These are phyloP conservation scores for Bothriochloa decipiens DNA, from an alignment of 176 grass and related monocot genomes.

Conservation along the genomic window DNA sequence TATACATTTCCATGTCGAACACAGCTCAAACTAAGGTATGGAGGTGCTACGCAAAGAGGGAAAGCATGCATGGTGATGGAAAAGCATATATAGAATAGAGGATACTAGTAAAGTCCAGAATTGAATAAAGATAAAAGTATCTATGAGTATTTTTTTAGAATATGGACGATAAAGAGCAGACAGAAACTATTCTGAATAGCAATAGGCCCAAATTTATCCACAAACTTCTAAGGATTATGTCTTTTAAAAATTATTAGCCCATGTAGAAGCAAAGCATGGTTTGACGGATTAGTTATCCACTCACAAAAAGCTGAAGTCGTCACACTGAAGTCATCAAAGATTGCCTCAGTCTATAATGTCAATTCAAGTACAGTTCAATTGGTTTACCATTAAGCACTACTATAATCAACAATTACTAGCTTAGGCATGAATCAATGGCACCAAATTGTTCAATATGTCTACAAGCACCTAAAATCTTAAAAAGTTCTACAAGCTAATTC, in stretches of 20 bases:
- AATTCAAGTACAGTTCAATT: not conserved
- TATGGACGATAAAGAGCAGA: not conserved
- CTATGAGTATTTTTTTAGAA: not conserved
- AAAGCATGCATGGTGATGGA: not conserved
- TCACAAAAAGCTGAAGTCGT: conserved; percentile 12
- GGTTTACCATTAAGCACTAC: not conserved
- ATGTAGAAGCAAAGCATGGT: not conserved
- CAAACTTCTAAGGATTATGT: not conserved
- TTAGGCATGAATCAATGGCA: not conserved
- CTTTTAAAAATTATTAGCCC: not conserved
- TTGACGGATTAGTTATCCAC: not conserved
- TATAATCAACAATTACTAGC: not conserved
- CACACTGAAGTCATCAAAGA: conserved; percentile 3
- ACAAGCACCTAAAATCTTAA: not conserved
- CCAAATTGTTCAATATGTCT: not conserved
- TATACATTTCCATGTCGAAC: not conserved
- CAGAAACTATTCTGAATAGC: not conserved
- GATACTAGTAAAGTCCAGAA: not conserved
- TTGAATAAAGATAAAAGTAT: not conserved
- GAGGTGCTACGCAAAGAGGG: not conserved
- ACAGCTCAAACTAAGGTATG: not conserved
- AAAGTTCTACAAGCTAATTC: not conserved
- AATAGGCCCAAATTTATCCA: not conserved
- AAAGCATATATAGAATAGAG: not conserved
- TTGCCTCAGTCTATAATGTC: not conserved